Evolutionary conservation across 495 filamentous ascomycete species (phyloP), one percentile per base, ranked within the genome.

Genomic region (Penicillium coprophilum): DNA sequence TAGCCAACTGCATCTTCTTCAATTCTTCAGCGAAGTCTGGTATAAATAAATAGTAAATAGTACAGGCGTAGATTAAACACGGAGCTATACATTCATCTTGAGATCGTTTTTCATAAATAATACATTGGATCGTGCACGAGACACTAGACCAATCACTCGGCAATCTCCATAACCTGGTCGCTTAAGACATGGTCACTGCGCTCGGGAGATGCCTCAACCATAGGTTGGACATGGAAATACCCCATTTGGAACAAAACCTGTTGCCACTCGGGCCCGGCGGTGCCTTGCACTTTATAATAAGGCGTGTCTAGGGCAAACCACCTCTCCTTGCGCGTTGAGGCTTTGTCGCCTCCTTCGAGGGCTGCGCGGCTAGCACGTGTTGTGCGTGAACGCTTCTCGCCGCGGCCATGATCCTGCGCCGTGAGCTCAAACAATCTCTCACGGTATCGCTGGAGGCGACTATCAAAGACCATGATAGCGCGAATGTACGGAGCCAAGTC

Each of bases 401-500:
- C 65, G 23, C 6, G 28, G 71, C 76, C 3, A 77, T 80, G 31
- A 38, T 60, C 57, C 27, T 77, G 71, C 36, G 82, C 82, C 17
- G 92, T 68, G 2, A 93, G 64, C 13, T 73, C 83, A 56, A 85
- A 85, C 3, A 90, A 64, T 15, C 78, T 80, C 13, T 83, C 60
- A 1, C 92, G 79, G 57, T 90, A 82, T 57, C 86, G 77, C 47
- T 88, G 84, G 0, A 92, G 78, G 11, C 77, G 78, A 4, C 84
- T 71, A 57, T 96, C 93, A 63, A 88, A 88, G 0, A 83, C 74
- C 27, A 91, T 85, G 59, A 97, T 96, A 10, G 79, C 75, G 19
- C 94, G 87, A 20, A 96, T 80, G 60, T 89, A 97, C 0, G 92
- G 93, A 0, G 89, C 91, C 7, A 96, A 71, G 56, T 98, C 94